Conservation (phyloP, 2,329 filamentous ascomycete genomes). For the Monilinia laxa region DNA sequence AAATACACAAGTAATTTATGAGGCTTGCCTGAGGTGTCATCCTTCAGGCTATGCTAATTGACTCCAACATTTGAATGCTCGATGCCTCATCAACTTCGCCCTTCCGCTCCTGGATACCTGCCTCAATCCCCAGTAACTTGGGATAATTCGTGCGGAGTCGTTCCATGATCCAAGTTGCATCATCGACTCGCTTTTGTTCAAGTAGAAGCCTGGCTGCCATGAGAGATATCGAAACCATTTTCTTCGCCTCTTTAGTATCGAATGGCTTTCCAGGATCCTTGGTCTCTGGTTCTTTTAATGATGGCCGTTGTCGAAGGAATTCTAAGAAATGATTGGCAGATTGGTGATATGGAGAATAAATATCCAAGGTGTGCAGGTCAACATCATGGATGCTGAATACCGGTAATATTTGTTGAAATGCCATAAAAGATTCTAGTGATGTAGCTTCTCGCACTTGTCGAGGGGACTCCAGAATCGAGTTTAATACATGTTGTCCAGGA, state of each 20-base stretch:
- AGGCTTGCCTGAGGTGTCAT: too few species aligned
- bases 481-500: constrained; percentile 11
- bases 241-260: neutral
- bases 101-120: constrained; percentile 26
- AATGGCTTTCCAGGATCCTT: neutral
- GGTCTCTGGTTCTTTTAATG: neutral
- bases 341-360: constrained; percentile 34
- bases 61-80: constrained; percentile 34
- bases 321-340: constrained; percentile 25
- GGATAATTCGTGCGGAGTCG: constrained; percentile 33
- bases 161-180: constrained; percentile 37
- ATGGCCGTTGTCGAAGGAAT: neutral
- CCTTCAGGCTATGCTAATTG: constrained; percentile 27
- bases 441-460: constrained; percentile 9
- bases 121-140: constrained; percentile 29
- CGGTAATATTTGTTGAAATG: constrained; percentile 16
- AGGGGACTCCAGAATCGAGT: neutral
- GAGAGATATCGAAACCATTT: constrained; percentile 28
- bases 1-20: neutral
- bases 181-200: constrained; percentile 28
- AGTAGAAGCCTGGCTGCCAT: constrained; percentile 35
- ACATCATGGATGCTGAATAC: constrained; percentile 19
- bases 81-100: constrained; percentile 32
- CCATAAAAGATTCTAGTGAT: constrained; percentile 15
- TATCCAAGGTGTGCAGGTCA: constrained; percentile 12